phyloP scores from a whole-genome alignment of 257 asterid species.

The Phtheirospermum japonicum region DNA sequence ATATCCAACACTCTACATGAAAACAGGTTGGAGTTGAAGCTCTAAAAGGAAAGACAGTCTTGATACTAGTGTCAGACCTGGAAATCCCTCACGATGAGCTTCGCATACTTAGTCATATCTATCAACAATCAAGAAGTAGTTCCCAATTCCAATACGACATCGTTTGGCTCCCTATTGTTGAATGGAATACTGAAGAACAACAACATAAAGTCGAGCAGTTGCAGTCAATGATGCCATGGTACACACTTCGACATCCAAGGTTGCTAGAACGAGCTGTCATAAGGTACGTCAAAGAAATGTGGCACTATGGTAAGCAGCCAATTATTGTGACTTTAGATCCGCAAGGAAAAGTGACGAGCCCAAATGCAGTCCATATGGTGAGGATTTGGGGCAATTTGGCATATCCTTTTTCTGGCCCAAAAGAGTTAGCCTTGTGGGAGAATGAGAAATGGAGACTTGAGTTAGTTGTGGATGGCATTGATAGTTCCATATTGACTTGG shows the following conservation, averaged over 20 bases:
- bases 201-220: conserved; percentile 42
- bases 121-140: conserved; percentile 42
- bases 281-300: conserved; percentile 52
- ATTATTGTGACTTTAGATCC: conserved; percentile 75
- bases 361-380: conserved; percentile 64
- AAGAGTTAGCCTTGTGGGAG: conserved; percentile 61
- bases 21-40: conserved; percentile 51
- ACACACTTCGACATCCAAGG: conserved; percentile 58
- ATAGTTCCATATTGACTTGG: conserved; percentile 50
- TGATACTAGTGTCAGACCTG: conserved; percentile 68
- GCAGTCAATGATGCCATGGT: conserved; percentile 73
- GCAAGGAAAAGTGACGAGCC: conserved; percentile 54
- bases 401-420: conserved; percentile 55
- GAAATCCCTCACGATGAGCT: conserved; percentile 61
- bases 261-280: conserved; percentile 64
- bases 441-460: conserved; percentile 60
- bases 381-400: conserved; percentile 84
- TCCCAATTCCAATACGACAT: conserved; percentile 56
- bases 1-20: neutral
- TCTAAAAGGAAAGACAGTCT: conserved; percentile 60
- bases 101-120: conserved; percentile 41
- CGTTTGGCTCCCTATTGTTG: conserved; percentile 75
- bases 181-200: conserved; percentile 38
- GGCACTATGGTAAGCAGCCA: conserved; percentile 69
- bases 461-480: conserved; percentile 60